Evolutionary conservation across 768 basidiomycete genomes (phyloP), one percentile per base, ranked within the genome.

Genomic region (Termitomyces sp.): DNA sequence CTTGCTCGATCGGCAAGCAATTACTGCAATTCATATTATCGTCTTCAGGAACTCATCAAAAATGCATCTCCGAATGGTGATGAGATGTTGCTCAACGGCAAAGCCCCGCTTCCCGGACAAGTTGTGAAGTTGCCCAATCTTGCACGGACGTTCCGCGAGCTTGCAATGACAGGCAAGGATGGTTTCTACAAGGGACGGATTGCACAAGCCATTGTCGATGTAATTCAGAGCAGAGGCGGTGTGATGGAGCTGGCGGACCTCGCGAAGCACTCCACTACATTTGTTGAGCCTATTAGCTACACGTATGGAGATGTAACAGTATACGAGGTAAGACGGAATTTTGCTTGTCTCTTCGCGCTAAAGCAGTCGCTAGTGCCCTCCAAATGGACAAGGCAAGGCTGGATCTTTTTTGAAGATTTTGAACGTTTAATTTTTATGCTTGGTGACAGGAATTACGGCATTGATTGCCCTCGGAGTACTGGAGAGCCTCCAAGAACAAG

Each of bases 161-260:
- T 98, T 9, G 92, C 85, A 0, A 80, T 83, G 61, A 75, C 93
- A 15, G 96, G 96, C 2, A 94, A 89, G 66, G 87, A 89, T 58
- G 97, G 96, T 0, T 99, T 93, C 72, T 99, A 99, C 75, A 93
- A 87, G 68, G 97, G 97, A 2, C 78, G 91, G 16, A 72, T 98
- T 16, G 97, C 97, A 0, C 78, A 95, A 69, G 92, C 91, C 3
- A 91, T 97, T 57, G 89, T 95, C 9, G 86, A 94, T 51, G 78
- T 98, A 33, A 82, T 97, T 51, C 76, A 92, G 71, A 86, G 84
- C 70, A 81, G 88, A 65, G 96, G 96, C 18, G 97, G 97, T 20
- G 82, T 95, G 8, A 95, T 99, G 95, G 89, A 88, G 52, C 80
- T 98, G 13, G 86, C 89, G n/a, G 97, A 99, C 70, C 83, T 99